Percentiles rank a stretch among this genome's conserved stretches.
Conservation (phyloP, 495 filamentous ascomycete species). For the Penicillium bovifimosum region DNA sequence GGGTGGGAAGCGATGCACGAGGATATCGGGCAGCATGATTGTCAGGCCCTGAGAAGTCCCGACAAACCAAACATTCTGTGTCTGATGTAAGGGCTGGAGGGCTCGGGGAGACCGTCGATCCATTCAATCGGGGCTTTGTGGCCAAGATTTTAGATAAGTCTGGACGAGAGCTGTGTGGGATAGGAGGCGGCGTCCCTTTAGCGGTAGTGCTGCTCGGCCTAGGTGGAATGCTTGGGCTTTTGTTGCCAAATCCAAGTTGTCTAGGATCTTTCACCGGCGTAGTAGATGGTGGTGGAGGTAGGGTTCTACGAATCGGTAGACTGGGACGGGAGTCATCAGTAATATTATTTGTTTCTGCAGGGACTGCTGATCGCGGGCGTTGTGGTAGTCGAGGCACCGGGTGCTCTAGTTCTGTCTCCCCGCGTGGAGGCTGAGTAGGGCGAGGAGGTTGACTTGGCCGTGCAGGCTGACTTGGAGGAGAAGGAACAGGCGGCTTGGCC, state of each 20-base stretch:
- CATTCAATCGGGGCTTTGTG: slow-evolving; percentile 46
- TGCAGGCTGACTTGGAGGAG: slow-evolving; percentile 7
- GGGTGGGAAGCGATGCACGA: slow-evolving; percentile 56
- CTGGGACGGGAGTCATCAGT: slow-evolving; percentile 9
- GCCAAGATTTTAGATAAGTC: slow-evolving; percentile 50
- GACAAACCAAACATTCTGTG: slow-evolving; percentile 66
- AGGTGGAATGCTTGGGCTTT: slow-evolving; percentile 17
- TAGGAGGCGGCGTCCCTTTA: slow-evolving; percentile 44
- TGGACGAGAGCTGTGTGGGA: slow-evolving; percentile 53
- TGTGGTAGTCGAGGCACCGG: slow-evolving; percentile 29
- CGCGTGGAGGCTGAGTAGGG: slow-evolving; percentile 9
- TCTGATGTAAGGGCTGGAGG: slow-evolving; percentile 10
- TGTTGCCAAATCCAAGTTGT: slow-evolving; percentile 38
- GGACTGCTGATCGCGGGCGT: slow-evolving; percentile 23
- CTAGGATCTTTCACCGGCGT: slow-evolving; percentile 29
- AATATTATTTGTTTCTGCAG: slow-evolving; percentile 12
- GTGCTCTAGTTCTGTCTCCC: not conserved
- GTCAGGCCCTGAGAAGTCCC: slow-evolving; percentile 83
- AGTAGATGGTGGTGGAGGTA: slow-evolving; percentile 34
- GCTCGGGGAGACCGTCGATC: slow-evolving; percentile 12
- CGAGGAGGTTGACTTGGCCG: slow-evolving; percentile 9
- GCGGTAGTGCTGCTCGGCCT: slow-evolving; percentile 13
- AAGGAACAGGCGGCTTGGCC: slow-evolving; percentile 12
- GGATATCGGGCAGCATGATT: slow-evolving; percentile 72
- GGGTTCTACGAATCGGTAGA: slow-evolving; percentile 22